Conservation (phyloP, 257 asterid species). For the Scutellaria barbata region DNA sequence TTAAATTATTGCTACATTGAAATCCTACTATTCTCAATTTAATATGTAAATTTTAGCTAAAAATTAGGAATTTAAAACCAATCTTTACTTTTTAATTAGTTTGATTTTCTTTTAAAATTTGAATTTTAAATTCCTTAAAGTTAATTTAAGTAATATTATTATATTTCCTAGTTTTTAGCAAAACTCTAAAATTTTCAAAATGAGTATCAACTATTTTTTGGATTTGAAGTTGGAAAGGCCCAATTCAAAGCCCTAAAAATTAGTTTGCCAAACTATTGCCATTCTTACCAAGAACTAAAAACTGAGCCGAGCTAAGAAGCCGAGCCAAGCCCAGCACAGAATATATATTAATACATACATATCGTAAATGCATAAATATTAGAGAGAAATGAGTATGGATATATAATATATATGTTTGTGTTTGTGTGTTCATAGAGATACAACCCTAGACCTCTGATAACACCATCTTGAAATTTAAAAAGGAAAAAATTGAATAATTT, state of each 20-base stretch:
- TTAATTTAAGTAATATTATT: no score
- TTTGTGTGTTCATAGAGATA: background rate
- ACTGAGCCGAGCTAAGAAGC: constrained; percentile 23
- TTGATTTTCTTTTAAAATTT: background rate
- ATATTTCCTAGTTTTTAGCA: no score
- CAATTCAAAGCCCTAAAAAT: background rate
- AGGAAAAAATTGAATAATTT: constrained; percentile 19
- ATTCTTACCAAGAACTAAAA: background rate
- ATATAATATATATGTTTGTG: background rate
- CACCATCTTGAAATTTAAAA: constrained; percentile 29
- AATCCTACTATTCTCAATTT: no score
- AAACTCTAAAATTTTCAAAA: no score
- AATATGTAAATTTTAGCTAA: no score
- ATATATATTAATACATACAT: background rate
- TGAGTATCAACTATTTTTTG: background rate
- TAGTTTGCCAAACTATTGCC: background rate
- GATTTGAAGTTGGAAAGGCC: background rate
- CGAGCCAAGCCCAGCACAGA: constrained; percentile 34
- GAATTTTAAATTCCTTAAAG: background rate
- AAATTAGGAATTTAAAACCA: no score
- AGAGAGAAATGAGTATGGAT: constrained; percentile 5
- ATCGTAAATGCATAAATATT: background rate
- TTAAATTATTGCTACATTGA: no score
- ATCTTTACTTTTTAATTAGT: background rate
- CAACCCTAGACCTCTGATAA: constrained; percentile 51